phyloP scores from a whole-genome alignment of 2,329 filamentous ascomycete genomes.

The Aspergillus transmontanensis region DNA sequence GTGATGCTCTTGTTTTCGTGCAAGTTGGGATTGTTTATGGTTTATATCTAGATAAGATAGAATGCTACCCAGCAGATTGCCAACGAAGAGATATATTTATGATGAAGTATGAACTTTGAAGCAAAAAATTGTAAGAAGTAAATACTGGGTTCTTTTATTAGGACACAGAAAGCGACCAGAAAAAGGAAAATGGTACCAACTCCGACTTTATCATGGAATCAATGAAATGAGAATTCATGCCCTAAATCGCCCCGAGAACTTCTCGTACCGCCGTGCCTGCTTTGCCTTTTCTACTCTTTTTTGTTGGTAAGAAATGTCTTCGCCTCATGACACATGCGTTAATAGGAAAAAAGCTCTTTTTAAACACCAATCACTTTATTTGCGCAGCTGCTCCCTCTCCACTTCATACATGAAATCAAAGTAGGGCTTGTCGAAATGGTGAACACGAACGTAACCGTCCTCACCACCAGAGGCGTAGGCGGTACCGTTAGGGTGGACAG shows the following conservation, averaged over 20 bases:
- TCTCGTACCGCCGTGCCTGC: slow-evolving; percentile 29
- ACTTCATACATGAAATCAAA: slow-evolving; percentile 99
- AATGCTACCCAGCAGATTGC: slow-evolving; percentile 4
- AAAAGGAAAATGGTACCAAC: slow-evolving; percentile 40
- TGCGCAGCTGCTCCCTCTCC: slow-evolving; percentile 72
- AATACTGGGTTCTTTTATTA: slow-evolving; percentile 39
- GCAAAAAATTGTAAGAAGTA: slow-evolving; percentile 22
- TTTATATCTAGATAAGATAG: slow-evolving; percentile 7
- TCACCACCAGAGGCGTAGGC: slow-evolving; percentile 95
- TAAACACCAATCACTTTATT: slow-evolving; percentile 32
- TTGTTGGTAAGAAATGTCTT: slow-evolving; percentile 24
- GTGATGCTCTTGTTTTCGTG: slow-evolving; percentile 3
- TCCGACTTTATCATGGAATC: slow-evolving; percentile 43
- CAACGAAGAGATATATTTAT: slow-evolving; percentile 7
- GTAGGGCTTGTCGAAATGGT: slow-evolving; percentile 98
- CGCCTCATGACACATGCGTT: slow-evolving; percentile 41
- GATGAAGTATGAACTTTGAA: slow-evolving; percentile 9
- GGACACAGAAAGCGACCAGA: slow-evolving; percentile 31
- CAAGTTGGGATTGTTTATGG: not conserved
- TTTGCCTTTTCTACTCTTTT: slow-evolving; percentile 24
- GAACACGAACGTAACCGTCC: slow-evolving; percentile 96
- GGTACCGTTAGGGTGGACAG: slow-evolving; percentile 86
- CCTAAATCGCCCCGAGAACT: slow-evolving; percentile 33
- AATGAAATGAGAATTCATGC: slow-evolving; percentile 40
- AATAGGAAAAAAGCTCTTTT: slow-evolving; percentile 24